Conservation (phyloP, 2,329 filamentous ascomycete species). For the Dactylellina cionopaga region DNA sequence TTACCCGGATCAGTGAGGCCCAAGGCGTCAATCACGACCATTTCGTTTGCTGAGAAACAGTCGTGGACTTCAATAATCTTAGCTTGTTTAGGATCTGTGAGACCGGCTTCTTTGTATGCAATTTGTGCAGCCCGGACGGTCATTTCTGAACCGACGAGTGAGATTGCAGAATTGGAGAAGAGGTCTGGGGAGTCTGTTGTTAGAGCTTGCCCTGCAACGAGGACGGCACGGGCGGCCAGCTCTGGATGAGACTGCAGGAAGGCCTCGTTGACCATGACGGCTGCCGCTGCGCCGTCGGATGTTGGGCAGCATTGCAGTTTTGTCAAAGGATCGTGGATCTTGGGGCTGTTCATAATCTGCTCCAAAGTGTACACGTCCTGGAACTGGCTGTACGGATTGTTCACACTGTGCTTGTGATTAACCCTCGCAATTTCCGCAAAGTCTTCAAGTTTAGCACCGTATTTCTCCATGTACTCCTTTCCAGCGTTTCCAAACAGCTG, state of each 20-base stretch:
- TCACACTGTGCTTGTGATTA: slow-evolving; percentile 89
- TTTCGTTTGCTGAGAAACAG: slow-evolving; percentile 95
- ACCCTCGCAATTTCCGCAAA: slow-evolving; percentile 94
- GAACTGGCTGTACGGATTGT: slow-evolving; percentile 99
- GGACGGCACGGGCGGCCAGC: slow-evolving; percentile 81
- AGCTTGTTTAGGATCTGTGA: slow-evolving; percentile 73
- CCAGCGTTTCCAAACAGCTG: slow-evolving; percentile 97
- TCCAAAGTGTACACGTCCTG: slow-evolving; percentile 88
- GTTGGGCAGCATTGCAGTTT: slow-evolving; percentile 99
- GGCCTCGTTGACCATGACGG: slow-evolving; percentile 84
- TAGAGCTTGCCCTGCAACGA: slow-evolving; percentile 86
- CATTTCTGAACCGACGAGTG: slow-evolving; percentile 91
- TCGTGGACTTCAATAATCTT: slow-evolving; percentile 93
- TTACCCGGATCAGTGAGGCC: slow-evolving; percentile 81
- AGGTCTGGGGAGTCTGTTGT: slow-evolving; percentile 84
- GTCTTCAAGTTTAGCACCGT: slow-evolving; percentile 82
- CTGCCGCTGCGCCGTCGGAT: slow-evolving; percentile 88
- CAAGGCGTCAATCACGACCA: slow-evolving; percentile 87
- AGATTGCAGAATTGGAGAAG: slow-evolving; percentile 83
- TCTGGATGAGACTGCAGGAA: slow-evolving; percentile 88
- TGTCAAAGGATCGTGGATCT: slow-evolving; percentile 86
- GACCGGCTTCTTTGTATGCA: slow-evolving; percentile 78
- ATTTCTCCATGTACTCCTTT: slow-evolving; percentile 93
- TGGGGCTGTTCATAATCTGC: slow-evolving; percentile 78
- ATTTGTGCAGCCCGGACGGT: slow-evolving; percentile 73